Conservation (phyloP, 2,329 filamentous ascomycete species). For the Pseudonectria foliicola region DNA sequence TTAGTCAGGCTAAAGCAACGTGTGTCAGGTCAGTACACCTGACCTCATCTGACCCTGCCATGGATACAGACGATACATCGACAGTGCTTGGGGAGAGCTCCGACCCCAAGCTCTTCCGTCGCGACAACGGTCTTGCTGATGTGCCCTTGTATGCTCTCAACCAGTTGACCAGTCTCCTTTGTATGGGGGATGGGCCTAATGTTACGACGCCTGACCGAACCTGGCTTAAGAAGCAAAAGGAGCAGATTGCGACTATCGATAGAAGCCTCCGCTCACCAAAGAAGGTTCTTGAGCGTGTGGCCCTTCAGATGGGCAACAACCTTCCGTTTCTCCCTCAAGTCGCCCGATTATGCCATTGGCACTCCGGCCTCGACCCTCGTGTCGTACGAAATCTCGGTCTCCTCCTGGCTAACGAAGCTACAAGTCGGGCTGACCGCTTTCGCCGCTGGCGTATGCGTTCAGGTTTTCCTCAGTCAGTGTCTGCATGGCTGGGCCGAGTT, state of each 20-base stretch:
- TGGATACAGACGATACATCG: too few species aligned
- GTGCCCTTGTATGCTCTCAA: slow-evolving; percentile 20
- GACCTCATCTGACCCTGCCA: too few species aligned
- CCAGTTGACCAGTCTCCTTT: slow-evolving; percentile 30
- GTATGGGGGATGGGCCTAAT: slow-evolving; percentile 23
- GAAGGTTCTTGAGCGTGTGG: slow-evolving; percentile 25
- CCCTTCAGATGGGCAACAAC: slow-evolving; percentile 21
- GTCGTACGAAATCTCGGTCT: slow-evolving; percentile 38
- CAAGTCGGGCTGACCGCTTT: slow-evolving; percentile 22
- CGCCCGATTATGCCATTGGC: slow-evolving; percentile 34
- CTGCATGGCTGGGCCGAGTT: slow-evolving; percentile 20
- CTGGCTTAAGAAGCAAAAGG: slow-evolving; percentile 32
- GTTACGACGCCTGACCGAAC: slow-evolving; percentile 21
- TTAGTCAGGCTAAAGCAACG: too few species aligned
- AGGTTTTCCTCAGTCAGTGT: slow-evolving; percentile 4
- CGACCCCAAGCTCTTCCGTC: background rate
- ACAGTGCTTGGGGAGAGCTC: too few species aligned
- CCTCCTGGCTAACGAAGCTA: slow-evolving; percentile 36
- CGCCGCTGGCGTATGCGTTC: slow-evolving; percentile 16
- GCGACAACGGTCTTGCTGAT: slow-evolving; percentile 5
- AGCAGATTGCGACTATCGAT: slow-evolving; percentile 14
- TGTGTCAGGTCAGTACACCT: too few species aligned
- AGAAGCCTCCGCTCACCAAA: slow-evolving; percentile 20
- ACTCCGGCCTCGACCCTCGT: slow-evolving; percentile 34
- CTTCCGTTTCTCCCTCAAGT: slow-evolving; percentile 18